phyloP scores from a whole-genome alignment of 441 rosid genomes.

The Aleurites moluccanus region DNA sequence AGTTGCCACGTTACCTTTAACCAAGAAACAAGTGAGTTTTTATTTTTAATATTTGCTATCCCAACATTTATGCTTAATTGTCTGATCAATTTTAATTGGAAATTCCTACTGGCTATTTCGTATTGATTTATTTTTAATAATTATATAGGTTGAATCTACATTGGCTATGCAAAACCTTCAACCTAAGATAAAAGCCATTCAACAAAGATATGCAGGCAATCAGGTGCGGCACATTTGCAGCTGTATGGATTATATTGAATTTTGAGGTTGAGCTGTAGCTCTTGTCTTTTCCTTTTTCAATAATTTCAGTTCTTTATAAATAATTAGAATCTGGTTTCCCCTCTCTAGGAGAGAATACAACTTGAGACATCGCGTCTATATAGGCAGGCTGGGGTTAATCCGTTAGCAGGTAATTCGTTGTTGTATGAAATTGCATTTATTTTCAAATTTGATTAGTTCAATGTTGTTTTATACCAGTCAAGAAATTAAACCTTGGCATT shows the following conservation, averaged over 20 bases:
- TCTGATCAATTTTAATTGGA: neutral
- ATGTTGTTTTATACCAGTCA: neutral
- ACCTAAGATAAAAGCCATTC: constrained; percentile 93
- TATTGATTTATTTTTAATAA: neutral
- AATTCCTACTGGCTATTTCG: neutral
- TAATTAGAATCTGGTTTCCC: neutral
- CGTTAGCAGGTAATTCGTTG: constrained; percentile 72
- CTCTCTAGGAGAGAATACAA: constrained; percentile 82
- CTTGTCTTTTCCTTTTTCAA: neutral
- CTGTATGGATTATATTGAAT: constrained; percentile 2
- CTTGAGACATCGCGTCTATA: constrained; percentile 89
- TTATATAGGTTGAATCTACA: constrained; percentile 84
- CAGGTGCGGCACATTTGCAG: constrained; percentile 49
- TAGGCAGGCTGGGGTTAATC: constrained; percentile 95
- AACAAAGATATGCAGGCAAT: constrained; percentile 93
- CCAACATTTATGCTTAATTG: neutral
- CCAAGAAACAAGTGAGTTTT: constrained; percentile 72
- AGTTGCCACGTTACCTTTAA: constrained; percentile 73
- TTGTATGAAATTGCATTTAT: constrained; percentile 4
- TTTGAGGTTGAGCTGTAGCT: constrained; percentile 21
- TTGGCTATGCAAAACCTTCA: constrained; percentile 97
- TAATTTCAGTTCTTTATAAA: constrained; percentile 17
- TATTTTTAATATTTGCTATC: neutral
- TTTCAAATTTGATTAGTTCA: neutral
- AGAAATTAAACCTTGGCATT: neutral